A percentile compares a stretch with the other conserved stretches of the same genome.
These are phyloP conservation scores for Pyricularia sp. DNA, from an alignment of 2,329 filamentous ascomycete genomes.

Conservation along the genomic window DNA sequence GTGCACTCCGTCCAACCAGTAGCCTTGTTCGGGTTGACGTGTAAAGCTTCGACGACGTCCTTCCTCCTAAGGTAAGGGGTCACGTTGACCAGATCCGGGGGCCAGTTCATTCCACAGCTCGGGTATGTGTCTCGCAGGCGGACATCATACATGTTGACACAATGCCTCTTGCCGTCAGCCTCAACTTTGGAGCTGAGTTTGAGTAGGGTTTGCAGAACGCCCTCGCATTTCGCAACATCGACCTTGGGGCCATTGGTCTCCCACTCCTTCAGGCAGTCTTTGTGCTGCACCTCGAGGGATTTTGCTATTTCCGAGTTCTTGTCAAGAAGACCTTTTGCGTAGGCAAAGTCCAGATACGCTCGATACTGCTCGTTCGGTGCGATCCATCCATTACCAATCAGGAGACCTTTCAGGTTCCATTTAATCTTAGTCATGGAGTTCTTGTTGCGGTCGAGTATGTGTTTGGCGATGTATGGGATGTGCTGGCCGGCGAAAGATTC, in stretches of 20 bases:
- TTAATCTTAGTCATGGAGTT: slow-evolving; percentile 32
- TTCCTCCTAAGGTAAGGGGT: slow-evolving; percentile 74
- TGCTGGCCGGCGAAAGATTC: slow-evolving; percentile 97
- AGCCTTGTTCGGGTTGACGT: slow-evolving; percentile 72
- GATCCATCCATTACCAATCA: slow-evolving; percentile 98
- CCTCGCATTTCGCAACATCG: slow-evolving; percentile 64
- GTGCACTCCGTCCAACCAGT: slow-evolving; percentile 91
- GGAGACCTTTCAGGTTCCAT: slow-evolving; percentile 76
- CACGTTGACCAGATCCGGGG: slow-evolving; percentile 69
- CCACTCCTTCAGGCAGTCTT: slow-evolving; percentile 57
- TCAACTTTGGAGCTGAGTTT: slow-evolving; percentile 45
- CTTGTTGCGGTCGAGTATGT: slow-evolving; percentile 82
- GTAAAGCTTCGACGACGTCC: slow-evolving; percentile 73
- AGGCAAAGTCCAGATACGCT: slow-evolving; percentile 73
- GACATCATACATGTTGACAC: slow-evolving; percentile 96
- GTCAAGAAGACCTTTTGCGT: slow-evolving; percentile 64
- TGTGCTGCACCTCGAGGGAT: slow-evolving; percentile 58
- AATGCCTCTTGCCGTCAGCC: slow-evolving; percentile 35
- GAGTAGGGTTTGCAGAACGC: slow-evolving; percentile 65
- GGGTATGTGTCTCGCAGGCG: slow-evolving; percentile 72
- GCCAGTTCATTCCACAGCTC: slow-evolving; percentile 97
- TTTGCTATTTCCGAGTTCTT: slow-evolving; percentile 55
- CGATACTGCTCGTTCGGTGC: slow-evolving; percentile 84
- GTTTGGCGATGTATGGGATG: slow-evolving; percentile 92
- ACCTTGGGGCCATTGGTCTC: slow-evolving; percentile 46